phyloP scores from a whole-genome alignment of 208 protist species.

The Trypanosomatidae sp. region DNA sequence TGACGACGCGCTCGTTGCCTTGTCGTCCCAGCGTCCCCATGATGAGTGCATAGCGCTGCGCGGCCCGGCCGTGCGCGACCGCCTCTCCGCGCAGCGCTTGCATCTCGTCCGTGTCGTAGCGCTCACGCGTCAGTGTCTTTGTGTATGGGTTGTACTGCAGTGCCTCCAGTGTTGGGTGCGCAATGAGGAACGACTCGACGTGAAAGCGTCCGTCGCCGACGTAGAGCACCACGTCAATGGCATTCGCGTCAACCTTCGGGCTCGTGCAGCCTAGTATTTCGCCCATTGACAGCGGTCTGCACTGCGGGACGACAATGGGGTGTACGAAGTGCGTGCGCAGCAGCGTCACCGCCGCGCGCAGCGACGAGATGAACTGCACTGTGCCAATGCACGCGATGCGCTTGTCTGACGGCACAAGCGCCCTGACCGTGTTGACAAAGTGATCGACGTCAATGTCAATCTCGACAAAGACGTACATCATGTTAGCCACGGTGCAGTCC shows the following conservation, averaged over 20 bases:
- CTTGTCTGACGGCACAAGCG: constrained; percentile 67
- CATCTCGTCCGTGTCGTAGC: constrained; percentile 93
- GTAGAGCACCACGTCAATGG: constrained; percentile 85
- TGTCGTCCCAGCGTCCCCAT: constrained; percentile 97
- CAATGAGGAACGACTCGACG: constrained; percentile 97
- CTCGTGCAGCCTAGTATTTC: constrained; percentile 98
- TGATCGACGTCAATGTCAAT: constrained; percentile 97
- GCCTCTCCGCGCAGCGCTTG: constrained; percentile 63
- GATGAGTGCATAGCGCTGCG: constrained; percentile 92
- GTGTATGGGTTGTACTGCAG: constrained; percentile 96
- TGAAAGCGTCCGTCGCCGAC: constrained; percentile 98
- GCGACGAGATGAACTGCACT: constrained; percentile 95
- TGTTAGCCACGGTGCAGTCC: constrained; percentile 86
- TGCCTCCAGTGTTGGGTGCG: constrained; percentile 88
- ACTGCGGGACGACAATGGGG: constrained; percentile 90
- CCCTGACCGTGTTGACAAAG: constrained; percentile 91
- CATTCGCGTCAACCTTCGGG: constrained; percentile 73
- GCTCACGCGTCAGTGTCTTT: constrained; percentile 88
- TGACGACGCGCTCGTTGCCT: constrained; percentile 90
- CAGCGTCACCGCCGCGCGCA: constrained; percentile 74
- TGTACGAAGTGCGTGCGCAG: constrained; percentile 72
- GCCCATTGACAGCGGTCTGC: constrained; percentile 92
- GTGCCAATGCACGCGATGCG: constrained; percentile 91
- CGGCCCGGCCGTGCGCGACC: constrained; percentile 48
- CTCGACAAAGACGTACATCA: constrained; percentile 99